Evolutionary conservation across 495 filamentous ascomycete species (phyloP).

Genomic region (Penicillium flavigenum): DNA sequence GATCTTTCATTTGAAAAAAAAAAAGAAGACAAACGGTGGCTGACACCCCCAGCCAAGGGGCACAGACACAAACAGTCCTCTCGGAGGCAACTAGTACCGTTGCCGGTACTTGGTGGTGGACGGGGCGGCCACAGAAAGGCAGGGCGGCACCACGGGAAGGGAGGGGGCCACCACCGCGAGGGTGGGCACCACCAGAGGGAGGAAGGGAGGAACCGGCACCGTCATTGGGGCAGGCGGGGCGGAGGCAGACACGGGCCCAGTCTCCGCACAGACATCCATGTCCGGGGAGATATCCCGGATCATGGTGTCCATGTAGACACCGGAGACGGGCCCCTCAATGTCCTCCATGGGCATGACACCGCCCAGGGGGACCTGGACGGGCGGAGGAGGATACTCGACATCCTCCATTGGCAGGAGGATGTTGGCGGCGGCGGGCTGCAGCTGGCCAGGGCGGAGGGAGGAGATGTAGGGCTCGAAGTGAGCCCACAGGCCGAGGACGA

Average conservation of each 20-base stretch:
- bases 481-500: background rate
- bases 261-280: background rate
- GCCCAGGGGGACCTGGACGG: too few species aligned
- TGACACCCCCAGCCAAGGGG: background rate
- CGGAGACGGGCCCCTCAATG: background rate
- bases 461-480: background rate
- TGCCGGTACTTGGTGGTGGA: conserved; percentile 4
- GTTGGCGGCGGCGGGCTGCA: background rate
- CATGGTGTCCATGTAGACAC: background rate
- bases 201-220: background rate
- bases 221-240: background rate
- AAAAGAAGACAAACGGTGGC: background rate
- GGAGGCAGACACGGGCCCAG: background rate
- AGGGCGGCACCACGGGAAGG: background rate
- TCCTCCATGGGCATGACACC: background rate
- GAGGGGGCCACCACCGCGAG: background rate
- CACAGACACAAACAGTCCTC: background rate
- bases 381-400: too few species aligned
- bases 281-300: conserved; percentile 1
- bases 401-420: background rate
- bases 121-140: background rate
- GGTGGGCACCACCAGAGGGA: background rate
- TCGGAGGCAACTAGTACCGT: background rate
- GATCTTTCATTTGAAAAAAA: background rate
- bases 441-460: background rate